These are phyloP conservation scores for Volvox reticuliferus DNA, from an alignment of 139 green algal genomes.

Conservation along the genomic window DNA sequence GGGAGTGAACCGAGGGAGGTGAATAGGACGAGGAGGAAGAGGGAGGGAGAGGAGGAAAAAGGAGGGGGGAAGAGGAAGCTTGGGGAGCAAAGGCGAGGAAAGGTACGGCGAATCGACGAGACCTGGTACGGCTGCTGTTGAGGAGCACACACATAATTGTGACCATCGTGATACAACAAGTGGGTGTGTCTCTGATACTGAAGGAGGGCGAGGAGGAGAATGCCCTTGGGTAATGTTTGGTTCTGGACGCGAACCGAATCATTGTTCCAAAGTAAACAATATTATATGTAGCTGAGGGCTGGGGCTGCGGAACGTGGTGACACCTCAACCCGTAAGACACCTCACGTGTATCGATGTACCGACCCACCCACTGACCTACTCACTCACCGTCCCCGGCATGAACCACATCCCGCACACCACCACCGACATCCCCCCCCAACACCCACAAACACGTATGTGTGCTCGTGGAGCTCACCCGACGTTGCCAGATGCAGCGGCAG, in stretches of 20 bases:
- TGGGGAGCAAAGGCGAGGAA: background rate
- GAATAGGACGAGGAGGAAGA: background rate
- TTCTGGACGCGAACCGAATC: background rate
- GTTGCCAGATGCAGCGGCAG: slow-evolving; percentile 65
- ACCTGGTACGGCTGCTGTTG: background rate
- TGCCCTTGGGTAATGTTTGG: background rate
- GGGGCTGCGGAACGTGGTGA: background rate
- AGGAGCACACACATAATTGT: background rate
- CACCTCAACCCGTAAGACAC: too few relatives aligned
- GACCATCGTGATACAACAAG: too few relatives aligned
- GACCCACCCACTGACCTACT: background rate
- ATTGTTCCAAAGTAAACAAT: background rate
- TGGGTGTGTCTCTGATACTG: too few relatives aligned
- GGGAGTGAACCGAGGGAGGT: background rate
- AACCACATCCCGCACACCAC: background rate
- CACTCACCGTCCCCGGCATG: background rate
- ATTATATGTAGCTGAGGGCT: background rate
- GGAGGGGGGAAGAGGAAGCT: background rate
- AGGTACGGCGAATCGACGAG: background rate
- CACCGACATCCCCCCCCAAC: background rate
- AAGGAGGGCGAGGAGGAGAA: background rate
- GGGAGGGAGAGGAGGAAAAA: background rate
- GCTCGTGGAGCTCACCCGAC: slow-evolving; percentile 21
- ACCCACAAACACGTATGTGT: background rate
- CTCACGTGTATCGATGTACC: background rate